Evolutionary conservation across 2,329 filamentous ascomycete species (phyloP).

Genomic region (Ascomycota sp.): DNA sequence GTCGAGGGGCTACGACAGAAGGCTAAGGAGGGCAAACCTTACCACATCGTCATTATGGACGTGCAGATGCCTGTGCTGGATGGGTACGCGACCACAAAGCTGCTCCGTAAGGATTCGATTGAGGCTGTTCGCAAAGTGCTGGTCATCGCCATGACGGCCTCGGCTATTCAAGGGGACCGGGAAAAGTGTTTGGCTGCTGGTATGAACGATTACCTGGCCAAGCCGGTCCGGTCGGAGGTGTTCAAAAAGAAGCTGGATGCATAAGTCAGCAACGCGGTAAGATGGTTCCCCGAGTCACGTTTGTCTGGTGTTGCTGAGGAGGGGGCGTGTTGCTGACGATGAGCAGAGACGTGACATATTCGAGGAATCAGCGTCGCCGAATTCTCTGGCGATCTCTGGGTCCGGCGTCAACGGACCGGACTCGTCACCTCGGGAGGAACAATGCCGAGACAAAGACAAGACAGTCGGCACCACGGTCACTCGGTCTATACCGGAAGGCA

Average conservation of each 20-base stretch:
- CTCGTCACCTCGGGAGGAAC: no score
- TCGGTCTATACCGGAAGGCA: no score
- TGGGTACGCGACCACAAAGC: slow-evolving; percentile 75
- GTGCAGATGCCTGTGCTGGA: slow-evolving; percentile 91
- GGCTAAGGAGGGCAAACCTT: slow-evolving; percentile 51
- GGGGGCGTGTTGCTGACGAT: neutral
- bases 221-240: slow-evolving; percentile 77
- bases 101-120: slow-evolving; percentile 57
- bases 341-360: no score
- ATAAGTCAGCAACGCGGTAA: slow-evolving; percentile 23
- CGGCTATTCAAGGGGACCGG: slow-evolving; percentile 79
- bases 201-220: slow-evolving; percentile 83
- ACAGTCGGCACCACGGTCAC: no score
- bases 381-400: no score
- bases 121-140: slow-evolving; percentile 62
- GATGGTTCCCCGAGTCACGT: neutral
- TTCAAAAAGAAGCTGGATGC: slow-evolving; percentile 61
- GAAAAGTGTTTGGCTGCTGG: slow-evolving; percentile 91
- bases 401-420: no score
- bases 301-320: neutral
- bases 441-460: no score
- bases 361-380: no score
- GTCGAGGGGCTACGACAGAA: slow-evolving; percentile 66
- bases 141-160: slow-evolving; percentile 96
- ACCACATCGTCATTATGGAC: slow-evolving; percentile 87